Evolutionary conservation across 345 rosid genomes (phyloP), one percentile per base, ranked within the genome.

Genomic region (Raphanus sativus): DNA sequence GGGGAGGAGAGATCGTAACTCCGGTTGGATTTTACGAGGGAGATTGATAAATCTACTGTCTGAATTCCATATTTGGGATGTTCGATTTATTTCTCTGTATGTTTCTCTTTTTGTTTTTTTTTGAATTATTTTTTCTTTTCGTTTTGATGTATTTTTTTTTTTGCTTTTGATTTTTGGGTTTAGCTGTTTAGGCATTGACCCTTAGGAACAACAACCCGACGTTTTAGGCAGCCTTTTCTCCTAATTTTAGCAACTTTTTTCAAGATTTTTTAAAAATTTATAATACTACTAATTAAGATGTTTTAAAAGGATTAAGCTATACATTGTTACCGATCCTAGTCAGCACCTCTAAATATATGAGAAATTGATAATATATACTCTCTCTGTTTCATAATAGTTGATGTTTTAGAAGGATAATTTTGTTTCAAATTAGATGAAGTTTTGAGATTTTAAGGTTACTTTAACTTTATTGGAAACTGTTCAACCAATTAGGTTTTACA

Each of bases 121-220:
- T 21, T 40, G 21, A n/a, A 15, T 38, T 8, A 56, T 36, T 65
- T 34, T 6, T 59, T 36, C 55, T 8, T 58, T 80, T 63, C 40
- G 11, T 11, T 54, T 58, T 30, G 66, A 63, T 73, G 7, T 16
- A 33, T 61, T 45, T 48, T 45, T 65, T 71, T 28, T 65, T 70
- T 54, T 40, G 10, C 45, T 34, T 80, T 76, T 70, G 55, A 21
- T 75, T 75, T 50, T 48, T 77, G 64, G 77, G 4, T 76, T 76
- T 80, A 66, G 83, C 70, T 71, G 80, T 75, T 80, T 76, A 71
- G 74, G 33, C 77, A 75, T 76, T 81, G 77, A 81, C 83, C 77
- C 76, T 54, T 32, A 32, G 42, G 7, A 76, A 71, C 21, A 21
- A 76, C 77, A 75, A 58, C 73, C 83, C 80, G 65, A 66, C 66